These are phyloP conservation scores for Puccinia novopanici DNA, from an alignment of 1,284 basidiomycete genomes.

Conservation along the genomic window DNA sequence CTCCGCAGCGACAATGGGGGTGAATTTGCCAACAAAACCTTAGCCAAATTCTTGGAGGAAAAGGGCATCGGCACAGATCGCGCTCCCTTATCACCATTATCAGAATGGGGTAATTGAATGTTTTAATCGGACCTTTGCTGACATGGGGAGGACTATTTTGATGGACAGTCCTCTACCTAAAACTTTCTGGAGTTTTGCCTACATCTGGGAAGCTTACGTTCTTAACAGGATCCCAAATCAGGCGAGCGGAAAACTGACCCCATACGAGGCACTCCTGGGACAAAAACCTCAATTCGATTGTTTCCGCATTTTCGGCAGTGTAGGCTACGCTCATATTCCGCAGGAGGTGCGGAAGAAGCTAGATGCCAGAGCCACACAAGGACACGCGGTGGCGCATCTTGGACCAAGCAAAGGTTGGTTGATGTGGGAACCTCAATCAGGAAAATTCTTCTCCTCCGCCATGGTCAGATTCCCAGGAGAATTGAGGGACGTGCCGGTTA, in stretches of 20 bases:
- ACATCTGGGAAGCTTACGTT: not conserved
- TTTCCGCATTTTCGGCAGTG: not conserved
- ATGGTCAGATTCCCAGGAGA: not conserved
- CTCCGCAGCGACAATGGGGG: no score
- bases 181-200: no score
- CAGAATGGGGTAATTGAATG: constrained; percentile 20
- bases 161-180: not conserved
- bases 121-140: not conserved
- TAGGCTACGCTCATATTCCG: not conserved
- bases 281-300: not conserved
- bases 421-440: not conserved
- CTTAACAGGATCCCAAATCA: not conserved
- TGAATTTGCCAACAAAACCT: no score
- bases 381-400: not conserved
- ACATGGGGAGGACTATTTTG: not conserved
- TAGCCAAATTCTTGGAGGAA: not conserved
- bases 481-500: not conserved
- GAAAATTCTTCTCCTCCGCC: not conserved
- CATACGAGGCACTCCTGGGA: no score
- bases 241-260: not conserved
- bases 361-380: not conserved
- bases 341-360: no score
- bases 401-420: not conserved
- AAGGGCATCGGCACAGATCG: not conserved
- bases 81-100: constrained; percentile 8